Evolutionary conservation across 257 asterid species (phyloP).

Genomic region (Cruciata laevipes): DNA sequence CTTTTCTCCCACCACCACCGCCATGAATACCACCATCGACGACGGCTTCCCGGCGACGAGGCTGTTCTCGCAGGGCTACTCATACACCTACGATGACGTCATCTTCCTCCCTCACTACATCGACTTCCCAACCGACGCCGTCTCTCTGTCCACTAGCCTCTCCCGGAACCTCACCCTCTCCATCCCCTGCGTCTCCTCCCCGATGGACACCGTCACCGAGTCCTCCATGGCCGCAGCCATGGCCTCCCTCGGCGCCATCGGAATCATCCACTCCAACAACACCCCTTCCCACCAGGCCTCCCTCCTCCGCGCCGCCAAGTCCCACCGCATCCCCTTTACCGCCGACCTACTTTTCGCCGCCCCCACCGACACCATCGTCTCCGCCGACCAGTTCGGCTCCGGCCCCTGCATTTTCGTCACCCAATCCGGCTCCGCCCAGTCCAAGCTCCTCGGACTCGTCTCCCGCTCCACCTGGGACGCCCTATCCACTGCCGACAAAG

Average conservation of each 20-base stretch:
- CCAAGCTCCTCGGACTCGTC: conserved; percentile 51
- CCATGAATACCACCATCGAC: conserved; percentile 5
- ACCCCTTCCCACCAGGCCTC: conserved; percentile 46
- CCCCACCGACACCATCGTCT: conserved; percentile 46
- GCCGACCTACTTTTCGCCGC: conserved; percentile 40
- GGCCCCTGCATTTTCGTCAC: conserved; percentile 63
- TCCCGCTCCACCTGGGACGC: conserved; percentile 54
- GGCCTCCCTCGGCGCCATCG: conserved; percentile 81
- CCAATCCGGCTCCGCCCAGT: conserved; percentile 35
- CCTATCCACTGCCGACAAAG: conserved; percentile 17
- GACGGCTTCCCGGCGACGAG: conserved; percentile 66
- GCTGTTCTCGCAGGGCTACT: conserved; percentile 77
- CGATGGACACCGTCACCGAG: conserved; percentile 93
- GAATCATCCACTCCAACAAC: conserved; percentile 65
- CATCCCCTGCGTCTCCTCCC: conserved; percentile 85
- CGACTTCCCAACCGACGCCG: conserved; percentile 81
- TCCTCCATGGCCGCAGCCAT: conserved; percentile 83
- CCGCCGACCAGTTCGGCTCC: conserved; percentile 42
- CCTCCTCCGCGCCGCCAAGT: conserved; percentile 56
- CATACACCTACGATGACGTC: conserved; percentile 89
- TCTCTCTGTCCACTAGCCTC: conserved; percentile 63
- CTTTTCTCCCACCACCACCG: background rate
- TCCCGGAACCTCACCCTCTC: conserved; percentile 54
- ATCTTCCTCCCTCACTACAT: conserved; percentile 90
- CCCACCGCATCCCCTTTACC: conserved; percentile 55